Conservation (phyloP, 768 basidiomycete species). For the Leccinum obscurum region DNA sequence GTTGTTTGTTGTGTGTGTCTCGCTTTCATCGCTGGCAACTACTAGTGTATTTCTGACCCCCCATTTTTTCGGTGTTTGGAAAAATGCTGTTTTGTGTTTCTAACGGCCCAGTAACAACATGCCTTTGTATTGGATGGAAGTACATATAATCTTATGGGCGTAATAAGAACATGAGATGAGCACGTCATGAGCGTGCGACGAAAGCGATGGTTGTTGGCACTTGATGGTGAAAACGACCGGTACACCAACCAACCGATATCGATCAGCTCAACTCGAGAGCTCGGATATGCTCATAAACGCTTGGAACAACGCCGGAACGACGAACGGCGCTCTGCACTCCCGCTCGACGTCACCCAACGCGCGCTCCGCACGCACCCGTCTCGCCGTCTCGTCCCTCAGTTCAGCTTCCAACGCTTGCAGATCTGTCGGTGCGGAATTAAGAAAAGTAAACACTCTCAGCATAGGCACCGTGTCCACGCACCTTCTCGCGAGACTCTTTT, state of each 20-base stretch:
- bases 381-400: conserved; percentile 37
- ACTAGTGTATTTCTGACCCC: neutral
- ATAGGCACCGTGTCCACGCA: conserved; percentile 1
- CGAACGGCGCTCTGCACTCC: conserved; percentile 54
- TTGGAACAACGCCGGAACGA: conserved; percentile 56
- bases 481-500: conserved; percentile 14
- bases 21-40: conserved; percentile 2
- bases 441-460: neutral
- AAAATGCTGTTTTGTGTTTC: conserved; percentile 1
- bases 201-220: too few species aligned
- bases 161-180: conserved; percentile 10
- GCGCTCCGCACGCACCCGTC: conserved; percentile 44
- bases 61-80: too few species aligned
- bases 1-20: neutral
- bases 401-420: conserved; percentile 33
- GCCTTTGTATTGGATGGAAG: conserved; percentile 17
- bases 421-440: conserved; percentile 9
- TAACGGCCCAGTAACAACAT: conserved; percentile 2
- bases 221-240: too few species aligned
- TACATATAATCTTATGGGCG: conserved; percentile 9
- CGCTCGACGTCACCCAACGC: conserved; percentile 46
- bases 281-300: conserved; percentile 53
- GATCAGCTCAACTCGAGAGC: conserved; percentile 20
- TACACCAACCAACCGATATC: neutral
- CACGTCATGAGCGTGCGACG: too few species aligned